These are phyloP conservation scores for Aspergillus hortae DNA, from an alignment of 2,329 filamentous ascomycete species.

Conservation along the genomic window DNA sequence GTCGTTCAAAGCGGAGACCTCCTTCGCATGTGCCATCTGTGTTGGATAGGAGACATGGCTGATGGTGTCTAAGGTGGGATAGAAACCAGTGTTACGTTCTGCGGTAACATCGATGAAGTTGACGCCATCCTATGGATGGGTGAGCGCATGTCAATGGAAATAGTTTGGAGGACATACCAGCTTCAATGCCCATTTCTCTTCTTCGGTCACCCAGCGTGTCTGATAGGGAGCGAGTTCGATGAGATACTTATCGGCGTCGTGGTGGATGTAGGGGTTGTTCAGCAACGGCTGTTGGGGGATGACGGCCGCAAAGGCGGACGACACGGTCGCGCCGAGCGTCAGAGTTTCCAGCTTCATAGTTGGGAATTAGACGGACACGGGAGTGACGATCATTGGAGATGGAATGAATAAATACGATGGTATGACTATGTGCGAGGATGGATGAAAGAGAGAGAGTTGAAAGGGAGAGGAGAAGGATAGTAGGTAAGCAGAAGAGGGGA, in stretches of 20 bases:
- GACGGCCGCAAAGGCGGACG: conserved; percentile 29
- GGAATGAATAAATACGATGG: no score
- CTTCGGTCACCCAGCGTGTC: conserved; percentile 83
- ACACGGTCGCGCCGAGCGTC: conserved; percentile 33
- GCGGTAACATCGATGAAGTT: conserved; percentile 96
- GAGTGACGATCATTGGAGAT: no score
- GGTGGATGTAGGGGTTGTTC: conserved; percentile 19
- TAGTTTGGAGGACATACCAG: conserved; percentile 55
- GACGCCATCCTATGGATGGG: conserved; percentile 62
- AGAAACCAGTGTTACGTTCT: conserved; percentile 57
- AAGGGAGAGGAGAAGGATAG: no score
- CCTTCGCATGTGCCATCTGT: conserved; percentile 62
- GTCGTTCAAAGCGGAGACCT: conserved; percentile 63
- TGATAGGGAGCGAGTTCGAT: conserved; percentile 83
- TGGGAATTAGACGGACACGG: not conserved
- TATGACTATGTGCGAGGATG: no score
- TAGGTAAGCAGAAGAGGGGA: no score
- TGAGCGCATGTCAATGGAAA: not conserved
- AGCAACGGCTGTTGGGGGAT: conserved; percentile 31
- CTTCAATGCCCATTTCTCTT: conserved; percentile 89
- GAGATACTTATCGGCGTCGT: conserved; percentile 59
- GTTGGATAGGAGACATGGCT: conserved; percentile 61
- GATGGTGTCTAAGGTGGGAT: conserved; percentile 40
- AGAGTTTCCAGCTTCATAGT: conserved; percentile 37
- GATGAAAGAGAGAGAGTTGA: no score